Base-by-base conservation (phyloP, 1,284 basidiomycete genomes). In the Microbotryum scabiosae region DNA sequence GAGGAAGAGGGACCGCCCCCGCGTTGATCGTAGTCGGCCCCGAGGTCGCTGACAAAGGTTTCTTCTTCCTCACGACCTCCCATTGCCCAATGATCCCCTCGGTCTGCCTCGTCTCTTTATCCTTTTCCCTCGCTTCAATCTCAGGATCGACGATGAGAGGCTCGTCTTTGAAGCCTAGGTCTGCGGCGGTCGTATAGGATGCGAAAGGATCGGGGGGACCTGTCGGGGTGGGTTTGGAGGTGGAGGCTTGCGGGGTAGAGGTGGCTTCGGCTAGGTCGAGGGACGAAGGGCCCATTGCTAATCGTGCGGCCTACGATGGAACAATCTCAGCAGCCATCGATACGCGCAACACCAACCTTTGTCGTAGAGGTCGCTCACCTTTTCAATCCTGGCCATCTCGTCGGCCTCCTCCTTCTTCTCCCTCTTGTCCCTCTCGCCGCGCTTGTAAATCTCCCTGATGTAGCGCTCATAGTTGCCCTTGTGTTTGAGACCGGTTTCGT, bases 391-490 rank as follows among this genome's bases (percentile, higher is more conserved):
- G 16, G 80, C 85, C 81, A 97, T 89, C 73, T 96, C 89, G 64
- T 84, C 79, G 69, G 84, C 86, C 76, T 93, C 90, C 71, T 90
- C 86, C 58, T 87, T 88, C 52, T 81, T 80, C 69, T 96, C 92
- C 74, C 86, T 84, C 78, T 89, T 88, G 58, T 84, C 83, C 77
- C 86, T 85, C 77, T 92, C 89, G 5, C 91, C 87, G n/a, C 84
- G 79, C 78, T 94, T 94, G 81, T 98, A 98, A 32, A 97, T 82
- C 48, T 87, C 84, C 48, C 90, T 81, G 57, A 98, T 88, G 75
- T 87, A 94, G 10, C 92, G 82, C 73, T 97, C 92, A 64, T 89
- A 85, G 75, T 90, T 96, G 53, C 91, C 91, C 74, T 96, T 89
- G 78, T 99, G 96, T 52, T 90, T 84, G 54, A 94, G 77, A 50